A percentile compares a stretch with the other conserved stretches of the same genome.
Conservation (phyloP, 352 stramenopile genomes). For the Phytopythium mirpurense region DNA sequence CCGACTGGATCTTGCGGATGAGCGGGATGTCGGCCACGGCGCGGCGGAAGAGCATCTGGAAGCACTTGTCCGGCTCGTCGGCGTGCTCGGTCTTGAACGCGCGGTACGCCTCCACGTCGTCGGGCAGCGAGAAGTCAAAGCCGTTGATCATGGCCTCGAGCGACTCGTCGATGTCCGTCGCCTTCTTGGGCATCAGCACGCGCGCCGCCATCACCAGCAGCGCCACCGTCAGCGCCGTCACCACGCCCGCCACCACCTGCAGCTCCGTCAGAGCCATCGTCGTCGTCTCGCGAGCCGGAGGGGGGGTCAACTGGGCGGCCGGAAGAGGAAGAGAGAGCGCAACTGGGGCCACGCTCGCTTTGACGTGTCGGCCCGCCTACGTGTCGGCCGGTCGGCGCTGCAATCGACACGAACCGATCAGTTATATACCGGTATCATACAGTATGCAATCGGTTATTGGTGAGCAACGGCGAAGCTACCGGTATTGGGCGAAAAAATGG, state of each 20-base stretch:
- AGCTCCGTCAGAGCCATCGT: constrained; percentile 57
- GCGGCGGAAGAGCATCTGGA: constrained; percentile 79
- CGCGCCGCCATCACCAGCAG: constrained; percentile 61
- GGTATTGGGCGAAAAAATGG: neutral
- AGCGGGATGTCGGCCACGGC: constrained; percentile 79
- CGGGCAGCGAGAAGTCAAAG: constrained; percentile 82
- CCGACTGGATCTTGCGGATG: constrained; percentile 86
- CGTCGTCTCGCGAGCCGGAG: too few relatives aligned
- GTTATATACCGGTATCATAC: neutral
- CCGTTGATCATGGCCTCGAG: constrained; percentile 87
- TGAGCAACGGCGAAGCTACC: neutral
- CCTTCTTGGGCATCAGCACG: constrained; percentile 68
- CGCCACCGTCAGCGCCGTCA: constrained; percentile 52
- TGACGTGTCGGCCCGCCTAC: neutral
- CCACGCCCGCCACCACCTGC: constrained; percentile 59
- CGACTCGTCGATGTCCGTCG: constrained; percentile 65
- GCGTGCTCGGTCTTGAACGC: constrained; percentile 61
- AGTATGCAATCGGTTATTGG: neutral
- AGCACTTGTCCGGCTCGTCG: constrained; percentile 60
- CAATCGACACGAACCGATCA: neutral
- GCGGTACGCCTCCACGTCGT: constrained; percentile 77
- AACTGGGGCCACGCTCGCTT: too few relatives aligned
- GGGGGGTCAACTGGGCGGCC: too few relatives aligned
- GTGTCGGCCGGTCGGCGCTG: constrained; percentile 5
- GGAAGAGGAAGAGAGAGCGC: neutral